Percentiles rank a stretch among this genome's conserved stretches.
These are phyloP conservation scores for rapeseed (Brassica napus) DNA, from an alignment of 345 rosid species.

Conservation along the genomic window DNA sequence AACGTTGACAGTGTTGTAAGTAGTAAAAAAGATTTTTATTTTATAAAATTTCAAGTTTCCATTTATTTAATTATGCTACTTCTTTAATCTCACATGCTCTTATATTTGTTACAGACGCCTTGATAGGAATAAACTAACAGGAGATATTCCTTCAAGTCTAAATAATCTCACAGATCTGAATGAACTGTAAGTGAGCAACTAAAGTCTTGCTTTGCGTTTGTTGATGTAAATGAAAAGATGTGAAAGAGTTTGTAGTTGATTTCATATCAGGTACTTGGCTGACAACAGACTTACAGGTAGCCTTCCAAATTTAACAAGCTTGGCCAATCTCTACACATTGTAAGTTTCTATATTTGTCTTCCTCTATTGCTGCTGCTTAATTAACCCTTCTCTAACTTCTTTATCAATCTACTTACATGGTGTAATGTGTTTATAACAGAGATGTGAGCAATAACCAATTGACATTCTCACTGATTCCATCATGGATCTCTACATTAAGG, in stretches of 20 bases:
- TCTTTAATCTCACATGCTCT: background rate
- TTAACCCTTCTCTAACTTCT: background rate
- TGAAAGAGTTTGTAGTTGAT: slow-evolving; percentile 12
- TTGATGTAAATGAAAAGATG: background rate
- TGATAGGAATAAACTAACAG: slow-evolving; percentile 59
- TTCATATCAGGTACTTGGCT: slow-evolving; percentile 62
- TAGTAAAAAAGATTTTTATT: slow-evolving; percentile 20
- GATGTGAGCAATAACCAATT: slow-evolving; percentile 82
- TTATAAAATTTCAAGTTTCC: background rate
- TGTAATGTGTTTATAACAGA: slow-evolving; percentile 45
- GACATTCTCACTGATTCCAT: slow-evolving; percentile 46
- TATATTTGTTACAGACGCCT: slow-evolving; percentile 61
- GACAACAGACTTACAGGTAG: slow-evolving; percentile 62
- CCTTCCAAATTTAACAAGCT: slow-evolving; percentile 60
- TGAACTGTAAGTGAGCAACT: slow-evolving; percentile 61
- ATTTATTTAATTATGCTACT: background rate
- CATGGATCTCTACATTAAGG: slow-evolving; percentile 55
- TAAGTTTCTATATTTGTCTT: slow-evolving; percentile 43
- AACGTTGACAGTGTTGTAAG: slow-evolving; percentile 70
- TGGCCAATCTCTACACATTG: slow-evolving; percentile 60
- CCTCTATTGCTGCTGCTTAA: background rate
- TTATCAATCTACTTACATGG: background rate
- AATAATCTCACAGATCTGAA: slow-evolving; percentile 54
- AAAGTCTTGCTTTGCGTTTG: background rate
- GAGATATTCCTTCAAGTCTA: slow-evolving; percentile 57